Conservation (phyloP, 108 stramenopile species). For the Nitzschia inconspicua region DNA sequence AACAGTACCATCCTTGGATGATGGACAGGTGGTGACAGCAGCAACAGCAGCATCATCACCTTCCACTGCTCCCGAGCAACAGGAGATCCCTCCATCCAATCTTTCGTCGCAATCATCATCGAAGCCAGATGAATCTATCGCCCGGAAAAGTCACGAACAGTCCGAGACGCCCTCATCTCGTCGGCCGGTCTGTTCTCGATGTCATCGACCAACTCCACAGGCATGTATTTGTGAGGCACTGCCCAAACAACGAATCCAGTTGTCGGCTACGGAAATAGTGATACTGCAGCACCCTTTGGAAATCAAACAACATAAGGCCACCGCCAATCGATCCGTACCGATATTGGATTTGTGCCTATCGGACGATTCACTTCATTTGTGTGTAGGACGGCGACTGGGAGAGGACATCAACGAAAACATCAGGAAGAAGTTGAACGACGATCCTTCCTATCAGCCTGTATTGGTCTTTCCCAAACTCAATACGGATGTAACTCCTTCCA, state of each 20-base stretch:
- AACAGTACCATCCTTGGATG: no score
- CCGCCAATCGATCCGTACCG: slow-evolving; percentile 56
- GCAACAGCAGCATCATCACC: no score
- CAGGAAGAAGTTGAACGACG: neutral
- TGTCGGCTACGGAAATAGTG: slow-evolving; percentile 35
- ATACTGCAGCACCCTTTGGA: slow-evolving; percentile 81
- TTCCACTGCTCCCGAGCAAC: no score
- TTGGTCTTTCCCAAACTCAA: slow-evolving; percentile 19
- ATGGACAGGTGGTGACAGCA: no score
- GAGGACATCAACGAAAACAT: neutral
- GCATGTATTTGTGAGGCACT: slow-evolving; percentile 64
- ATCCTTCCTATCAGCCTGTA: slow-evolving; percentile 11
- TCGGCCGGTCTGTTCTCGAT: slow-evolving; percentile 39
- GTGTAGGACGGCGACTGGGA: slow-evolving; percentile 28
- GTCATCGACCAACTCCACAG: slow-evolving; percentile 38
- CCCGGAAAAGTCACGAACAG: no score
- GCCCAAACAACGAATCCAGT: slow-evolving; percentile 34
- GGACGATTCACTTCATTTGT: neutral
- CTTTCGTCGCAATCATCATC: no score
- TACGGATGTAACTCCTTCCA: neutral
- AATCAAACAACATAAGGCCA: slow-evolving; percentile 35
- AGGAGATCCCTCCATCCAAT: no score
- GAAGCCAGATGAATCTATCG: no score
- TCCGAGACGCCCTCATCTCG: neutral
- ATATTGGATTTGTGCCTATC: slow-evolving; percentile 58